These are phyloP conservation scores for Alternaria viburni DNA, from an alignment of 2,329 filamentous ascomycete species.

Conservation along the genomic window DNA sequence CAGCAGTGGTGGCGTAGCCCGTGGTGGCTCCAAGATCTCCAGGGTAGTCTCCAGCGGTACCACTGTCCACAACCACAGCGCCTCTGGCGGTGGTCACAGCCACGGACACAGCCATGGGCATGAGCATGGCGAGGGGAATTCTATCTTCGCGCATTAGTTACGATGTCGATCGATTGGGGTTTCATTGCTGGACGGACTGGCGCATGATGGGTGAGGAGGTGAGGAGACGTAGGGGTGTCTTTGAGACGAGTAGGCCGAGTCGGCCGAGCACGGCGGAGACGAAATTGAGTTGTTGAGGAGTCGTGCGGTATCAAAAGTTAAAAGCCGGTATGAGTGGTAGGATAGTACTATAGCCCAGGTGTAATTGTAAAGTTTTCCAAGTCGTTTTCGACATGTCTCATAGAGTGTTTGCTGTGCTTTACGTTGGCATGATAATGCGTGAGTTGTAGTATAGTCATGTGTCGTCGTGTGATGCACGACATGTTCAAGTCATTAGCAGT, in stretches of 20 bases:
- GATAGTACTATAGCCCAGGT: not conserved
- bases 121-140: conserved; percentile 11
- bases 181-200: not conserved
- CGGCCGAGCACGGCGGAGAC: not conserved
- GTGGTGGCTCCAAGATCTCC: conserved; percentile 7
- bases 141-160: conserved; percentile 4
- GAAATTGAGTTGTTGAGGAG: not conserved
- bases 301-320: not conserved
- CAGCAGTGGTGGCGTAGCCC: not conserved
- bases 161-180: not conserved
- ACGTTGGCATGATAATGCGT: too few relatives aligned
- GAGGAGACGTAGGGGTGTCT: not conserved
- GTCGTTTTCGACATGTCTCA: too few relatives aligned
- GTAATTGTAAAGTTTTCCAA: not conserved
- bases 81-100: not conserved
- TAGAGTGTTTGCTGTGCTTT: too few relatives aligned
- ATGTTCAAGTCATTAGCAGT: not conserved
- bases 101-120: not conserved
- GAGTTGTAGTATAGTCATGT: not conserved
- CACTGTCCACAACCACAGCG: conserved; percentile 21
- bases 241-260: not conserved
- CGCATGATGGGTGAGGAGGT: not conserved
- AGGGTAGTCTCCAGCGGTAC: conserved; percentile 24
- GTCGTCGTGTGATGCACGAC: not conserved
- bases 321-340: not conserved